Evolutionary conservation across 805 yeast species (phyloP), one percentile per base, ranked within the genome.

Genomic region (Sporopachydermia quercuum): DNA sequence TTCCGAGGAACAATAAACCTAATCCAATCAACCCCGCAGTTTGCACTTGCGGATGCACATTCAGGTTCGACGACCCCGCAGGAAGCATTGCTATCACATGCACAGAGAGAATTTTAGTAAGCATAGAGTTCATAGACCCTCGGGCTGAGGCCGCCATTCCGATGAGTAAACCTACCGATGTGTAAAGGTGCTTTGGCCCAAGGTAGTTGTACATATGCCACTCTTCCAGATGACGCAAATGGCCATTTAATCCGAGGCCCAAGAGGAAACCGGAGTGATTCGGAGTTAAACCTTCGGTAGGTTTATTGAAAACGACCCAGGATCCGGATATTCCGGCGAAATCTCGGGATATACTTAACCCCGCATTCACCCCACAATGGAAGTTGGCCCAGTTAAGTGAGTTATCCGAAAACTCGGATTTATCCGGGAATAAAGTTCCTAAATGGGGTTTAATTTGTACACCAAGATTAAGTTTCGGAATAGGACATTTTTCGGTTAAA

Each of bases 171-270:
- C 96, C 97, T 27, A 86, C 77, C 55, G 94, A 83, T 0, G 94
- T 83, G 34, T 70, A 70, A 3, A 79, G 72, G 50, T 83, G 85
- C 47, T 91, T 87, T 1, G 95, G 94, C 0, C 95, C 94, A 40
- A 91, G 61, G 48, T 85, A 86, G 52, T 89, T 87, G 55, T 85
- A 91, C 19, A 89, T 81, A 53, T 87, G 96, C 96, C 97, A 91
- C 55, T 91, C 96, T 51, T 89, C 97, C 17, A 91, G 60, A 35
- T 68, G 66, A 42, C 71, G 75, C 49, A 91, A 60, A 53, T 87
- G 95, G 0, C 97, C 97, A 57, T 84, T 84, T 19, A 91, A 61
- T 0, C 99, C 99, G 17, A 91, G 62, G 0, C 96, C 98, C 15
- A 85, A 59, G n/a, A 91, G 58, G 48, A 91, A 86, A 0, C 99